phyloP scores from a whole-genome alignment of 1,139 yeast genomes.

The Candida pseudoviswanathii region DNA sequence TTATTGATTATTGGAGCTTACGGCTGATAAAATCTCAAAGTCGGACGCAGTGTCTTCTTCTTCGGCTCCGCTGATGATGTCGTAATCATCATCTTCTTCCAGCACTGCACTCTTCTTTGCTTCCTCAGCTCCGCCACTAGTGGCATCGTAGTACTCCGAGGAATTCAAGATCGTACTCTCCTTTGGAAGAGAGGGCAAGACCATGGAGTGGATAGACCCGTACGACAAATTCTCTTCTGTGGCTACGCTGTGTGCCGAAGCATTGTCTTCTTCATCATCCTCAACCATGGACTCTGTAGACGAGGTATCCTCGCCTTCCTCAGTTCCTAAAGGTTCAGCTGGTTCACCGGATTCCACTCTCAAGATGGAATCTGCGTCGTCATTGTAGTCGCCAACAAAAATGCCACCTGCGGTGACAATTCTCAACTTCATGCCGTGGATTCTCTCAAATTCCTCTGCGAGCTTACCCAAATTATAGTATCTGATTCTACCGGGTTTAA shows the following conservation, averaged over 20 bases:
- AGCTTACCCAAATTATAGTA: slow-evolving; percentile 30
- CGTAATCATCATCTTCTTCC: slow-evolving; percentile 26
- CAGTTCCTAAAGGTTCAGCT: slow-evolving; percentile 17
- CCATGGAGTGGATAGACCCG: slow-evolving; percentile 34
- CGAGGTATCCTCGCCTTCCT: slow-evolving; percentile 11
- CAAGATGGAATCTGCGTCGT: slow-evolving; percentile 15
- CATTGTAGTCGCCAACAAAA: slow-evolving; percentile 28
- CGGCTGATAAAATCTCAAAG: slow-evolving; percentile 42
- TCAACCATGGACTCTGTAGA: slow-evolving; percentile 14
- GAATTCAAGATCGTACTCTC: slow-evolving; percentile 22
- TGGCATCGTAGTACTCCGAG: slow-evolving; percentile 30
- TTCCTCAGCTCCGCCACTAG: slow-evolving; percentile 17
- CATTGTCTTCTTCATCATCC: slow-evolving; percentile 11
- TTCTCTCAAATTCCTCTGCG: slow-evolving; percentile 19
- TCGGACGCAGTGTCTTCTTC: slow-evolving; percentile 37
- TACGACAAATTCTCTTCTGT: neutral
- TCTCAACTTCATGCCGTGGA: slow-evolving; percentile 23
- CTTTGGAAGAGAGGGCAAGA: slow-evolving; percentile 38
- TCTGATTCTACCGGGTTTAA: slow-evolving; percentile 32
- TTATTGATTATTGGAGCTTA: slow-evolving; percentile 17
- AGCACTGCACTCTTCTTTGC: slow-evolving; percentile 5
- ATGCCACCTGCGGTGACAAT: slow-evolving; percentile 23
- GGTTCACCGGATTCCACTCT: neutral
- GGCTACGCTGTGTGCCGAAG: neutral
- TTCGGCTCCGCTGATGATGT: slow-evolving; percentile 33